phyloP scores from a whole-genome alignment of 805 yeast genomes.

The Diddensiella caesifluorescens region DNA sequence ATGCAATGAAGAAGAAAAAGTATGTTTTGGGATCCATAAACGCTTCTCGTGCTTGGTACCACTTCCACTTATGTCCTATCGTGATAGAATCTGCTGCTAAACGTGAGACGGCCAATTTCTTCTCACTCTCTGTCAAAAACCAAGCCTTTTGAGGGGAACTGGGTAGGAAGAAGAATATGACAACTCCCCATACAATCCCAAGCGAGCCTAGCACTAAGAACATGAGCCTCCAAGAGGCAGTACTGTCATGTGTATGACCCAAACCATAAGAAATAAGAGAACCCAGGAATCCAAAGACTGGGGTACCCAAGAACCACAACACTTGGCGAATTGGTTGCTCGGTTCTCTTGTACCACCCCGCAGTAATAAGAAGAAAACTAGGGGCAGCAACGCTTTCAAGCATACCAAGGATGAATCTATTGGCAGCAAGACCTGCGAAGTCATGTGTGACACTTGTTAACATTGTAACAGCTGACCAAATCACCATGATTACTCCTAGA shows the following conservation, averaged over 20 bases:
- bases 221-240: conserved; percentile 48
- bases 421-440: conserved; percentile 40
- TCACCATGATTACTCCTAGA: conserved; percentile 41
- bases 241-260: conserved; percentile 15
- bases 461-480: conserved; percentile 55
- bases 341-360: conserved; percentile 44
- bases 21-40: conserved; percentile 46
- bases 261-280: conserved; percentile 46
- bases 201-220: conserved; percentile 53
- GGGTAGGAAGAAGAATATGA: conserved; percentile 37
- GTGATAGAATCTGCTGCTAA: conserved; percentile 2
- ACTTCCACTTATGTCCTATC: conserved; percentile 28
- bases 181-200: conserved; percentile 38
- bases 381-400: conserved; percentile 49
- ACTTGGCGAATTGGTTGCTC: conserved; percentile 33
- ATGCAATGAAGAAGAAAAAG: conserved; percentile 39
- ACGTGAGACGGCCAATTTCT: conserved; percentile 34
- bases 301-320: conserved; percentile 32
- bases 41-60: conserved; percentile 48
- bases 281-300: conserved; percentile 29
- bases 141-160: conserved; percentile 48
- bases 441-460: conserved; percentile 43
- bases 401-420: conserved; percentile 45
- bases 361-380: conserved; percentile 46
- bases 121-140: conserved; percentile 43